A percentile compares a stretch with the other conserved stretches of the same genome.
phyloP scores from a whole-genome alignment of 768 basidiomycete species.

The Tephrocybe sp. region DNA sequence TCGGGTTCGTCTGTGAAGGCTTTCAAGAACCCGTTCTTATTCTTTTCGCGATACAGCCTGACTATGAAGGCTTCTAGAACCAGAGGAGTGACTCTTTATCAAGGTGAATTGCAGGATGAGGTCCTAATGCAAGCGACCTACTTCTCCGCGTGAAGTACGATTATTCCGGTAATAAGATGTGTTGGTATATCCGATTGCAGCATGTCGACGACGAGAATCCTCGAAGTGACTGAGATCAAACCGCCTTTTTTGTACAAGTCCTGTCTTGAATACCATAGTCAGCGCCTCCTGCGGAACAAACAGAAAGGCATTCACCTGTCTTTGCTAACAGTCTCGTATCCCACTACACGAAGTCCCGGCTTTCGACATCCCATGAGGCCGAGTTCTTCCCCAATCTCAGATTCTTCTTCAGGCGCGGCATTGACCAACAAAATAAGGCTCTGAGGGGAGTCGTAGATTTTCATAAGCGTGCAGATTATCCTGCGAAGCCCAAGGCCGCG shows the following conservation, averaged over 20 bases:
- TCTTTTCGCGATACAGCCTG: conserved; percentile 86
- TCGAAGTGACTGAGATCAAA: conserved; percentile 87
- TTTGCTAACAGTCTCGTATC: conserved; percentile 75
- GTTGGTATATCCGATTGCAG: conserved; percentile 83
- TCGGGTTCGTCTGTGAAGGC: conserved; percentile 98
- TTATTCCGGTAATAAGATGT: conserved; percentile 83
- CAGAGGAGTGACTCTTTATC: conserved; percentile 72
- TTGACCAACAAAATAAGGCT: conserved; percentile 86
- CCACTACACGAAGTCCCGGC: conserved; percentile 81
- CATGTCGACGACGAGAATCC: conserved; percentile 95
- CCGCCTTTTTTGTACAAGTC: conserved; percentile 87
- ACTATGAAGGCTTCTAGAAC: conserved; percentile 93
- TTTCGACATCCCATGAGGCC: conserved; percentile 88
- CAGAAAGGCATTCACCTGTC: conserved; percentile 60
- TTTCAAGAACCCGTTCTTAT: conserved; percentile 89
- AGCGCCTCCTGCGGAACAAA: background rate
- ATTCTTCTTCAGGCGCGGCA: conserved; percentile 83
- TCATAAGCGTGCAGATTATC: conserved; percentile 83
- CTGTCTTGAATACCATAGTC: conserved; percentile 50
- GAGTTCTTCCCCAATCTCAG: conserved; percentile 89
- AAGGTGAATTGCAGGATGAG: conserved; percentile 3
- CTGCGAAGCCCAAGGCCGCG: conserved; percentile 88
- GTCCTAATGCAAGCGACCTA: conserved; percentile 28
- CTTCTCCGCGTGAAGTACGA: conserved; percentile 92
- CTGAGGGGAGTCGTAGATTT: conserved; percentile 87